phyloP scores from a whole-genome alignment of 1,284 basidiomycete species.

The Abortiporus biennis region DNA sequence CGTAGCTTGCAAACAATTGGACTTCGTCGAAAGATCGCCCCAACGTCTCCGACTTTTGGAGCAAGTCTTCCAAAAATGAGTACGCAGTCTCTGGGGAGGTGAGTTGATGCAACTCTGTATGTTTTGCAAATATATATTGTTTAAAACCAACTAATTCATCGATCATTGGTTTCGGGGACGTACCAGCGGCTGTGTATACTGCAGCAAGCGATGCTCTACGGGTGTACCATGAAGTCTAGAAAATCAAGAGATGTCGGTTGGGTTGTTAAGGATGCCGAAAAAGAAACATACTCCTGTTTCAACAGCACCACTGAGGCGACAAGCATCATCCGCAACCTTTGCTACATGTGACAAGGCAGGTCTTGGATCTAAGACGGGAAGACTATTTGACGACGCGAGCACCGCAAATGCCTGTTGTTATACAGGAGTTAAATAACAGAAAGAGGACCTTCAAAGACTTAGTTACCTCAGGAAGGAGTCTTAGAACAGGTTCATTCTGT shows the following conservation, averaged over 20 bases:
- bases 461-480: constrained; percentile 58
- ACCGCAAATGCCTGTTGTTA: constrained; percentile 54
- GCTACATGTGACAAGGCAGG: constrained; percentile 55
- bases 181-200: constrained; percentile 61
- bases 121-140: background rate
- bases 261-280: background rate
- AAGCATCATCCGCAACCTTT: constrained; percentile 63
- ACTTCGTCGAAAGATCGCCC: constrained; percentile 43
- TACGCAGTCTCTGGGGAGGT: constrained; percentile 59
- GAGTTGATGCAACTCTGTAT: constrained; percentile 66
- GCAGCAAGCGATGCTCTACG: constrained; percentile 54
- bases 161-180: constrained; percentile 10
- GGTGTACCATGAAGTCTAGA: constrained; percentile 62
- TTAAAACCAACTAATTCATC: background rate
- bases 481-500: constrained; percentile 59
- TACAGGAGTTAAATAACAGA: background rate
- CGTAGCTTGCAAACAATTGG: constrained; percentile 46
- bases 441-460: background rate
- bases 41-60: constrained; percentile 39
- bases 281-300: constrained; percentile 43
- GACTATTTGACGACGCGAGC: constrained; percentile 42
- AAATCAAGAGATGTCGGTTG: constrained; percentile 6
- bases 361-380: constrained; percentile 49
- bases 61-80: constrained; percentile 56
- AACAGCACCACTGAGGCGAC: constrained; percentile 43